phyloP scores from a whole-genome alignment of 176 grass and related monocot species.

The Eragrostis nindensis region DNA sequence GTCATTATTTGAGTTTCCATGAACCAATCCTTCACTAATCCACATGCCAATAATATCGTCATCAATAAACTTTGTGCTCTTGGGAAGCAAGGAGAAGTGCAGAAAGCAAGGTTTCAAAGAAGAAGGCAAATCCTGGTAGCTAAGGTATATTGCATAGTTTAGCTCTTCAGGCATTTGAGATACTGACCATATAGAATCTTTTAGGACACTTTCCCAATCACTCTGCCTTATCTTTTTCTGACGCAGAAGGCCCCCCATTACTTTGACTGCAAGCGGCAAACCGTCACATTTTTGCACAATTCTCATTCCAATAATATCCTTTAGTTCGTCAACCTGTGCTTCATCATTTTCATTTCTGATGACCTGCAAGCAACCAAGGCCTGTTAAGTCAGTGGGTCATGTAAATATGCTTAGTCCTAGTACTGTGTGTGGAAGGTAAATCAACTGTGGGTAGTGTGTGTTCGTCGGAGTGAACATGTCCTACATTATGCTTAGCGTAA shows the following conservation, averaged over 20 bases:
- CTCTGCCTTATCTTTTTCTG: neutral
- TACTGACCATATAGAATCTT: constrained; percentile 21
- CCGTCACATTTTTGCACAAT: constrained; percentile 49
- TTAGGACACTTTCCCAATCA: constrained; percentile 22
- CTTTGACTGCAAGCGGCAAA: constrained; percentile 51
- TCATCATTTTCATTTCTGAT: neutral
- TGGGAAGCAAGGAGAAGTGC: constrained; percentile 31
- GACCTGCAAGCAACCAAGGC: constrained; percentile 1
- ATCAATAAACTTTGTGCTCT: fast-evolving
- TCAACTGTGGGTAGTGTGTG: no score
- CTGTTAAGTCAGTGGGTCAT: neutral
- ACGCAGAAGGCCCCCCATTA: constrained; percentile 43
- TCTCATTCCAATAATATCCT: constrained; percentile 26
- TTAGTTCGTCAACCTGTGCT: neutral
- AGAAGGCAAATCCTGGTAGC: constrained; percentile 18
- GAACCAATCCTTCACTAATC: constrained; percentile 38
- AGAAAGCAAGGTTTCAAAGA: constrained; percentile 45
- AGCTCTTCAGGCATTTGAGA: constrained; percentile 28
- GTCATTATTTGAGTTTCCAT: neutral
- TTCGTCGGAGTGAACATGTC: no score
- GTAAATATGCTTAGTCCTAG: no score
- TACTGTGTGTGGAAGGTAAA: neutral
- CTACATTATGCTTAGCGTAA: no score
- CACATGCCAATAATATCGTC: neutral
- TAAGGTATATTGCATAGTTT: constrained; percentile 7